A percentile compares a stretch with the other conserved stretches of the same genome.
Conservation (phyloP, 768 basidiomycete genomes). For the Pleurotus sapidus region DNA sequence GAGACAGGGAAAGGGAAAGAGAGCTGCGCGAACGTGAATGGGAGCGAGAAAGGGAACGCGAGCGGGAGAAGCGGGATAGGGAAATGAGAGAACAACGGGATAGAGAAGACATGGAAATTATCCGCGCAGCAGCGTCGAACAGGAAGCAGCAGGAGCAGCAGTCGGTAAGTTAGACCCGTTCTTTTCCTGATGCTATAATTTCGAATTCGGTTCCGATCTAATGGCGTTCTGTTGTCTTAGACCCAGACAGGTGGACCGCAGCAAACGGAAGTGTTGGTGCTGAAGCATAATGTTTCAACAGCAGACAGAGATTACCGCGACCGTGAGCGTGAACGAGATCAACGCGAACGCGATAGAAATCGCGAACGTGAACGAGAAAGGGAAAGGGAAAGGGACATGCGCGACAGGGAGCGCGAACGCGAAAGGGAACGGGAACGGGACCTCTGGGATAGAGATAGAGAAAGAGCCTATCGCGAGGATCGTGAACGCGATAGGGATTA, state of each 20-base stretch:
- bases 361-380: background rate
- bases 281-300: constrained; percentile 7
- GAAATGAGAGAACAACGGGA: constrained; percentile 13
- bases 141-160: constrained; percentile 9
- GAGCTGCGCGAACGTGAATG: constrained; percentile 26
- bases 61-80: constrained; percentile 16
- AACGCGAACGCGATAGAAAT: background rate
- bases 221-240: background rate
- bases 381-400: constrained; percentile 14
- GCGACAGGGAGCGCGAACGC: constrained; percentile 13
- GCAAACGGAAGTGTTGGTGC: constrained; percentile 11
- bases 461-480: background rate
- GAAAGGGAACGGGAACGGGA: constrained; percentile 22
- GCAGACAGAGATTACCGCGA: background rate
- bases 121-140: constrained; percentile 16
- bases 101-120: constrained; percentile 17
- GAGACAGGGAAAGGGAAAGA: constrained; percentile 8
- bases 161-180: constrained; percentile 2
- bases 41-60: constrained; percentile 28
- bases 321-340: background rate
- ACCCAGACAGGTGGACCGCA: constrained; percentile 1
- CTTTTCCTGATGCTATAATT: background rate
- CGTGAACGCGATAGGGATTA: background rate
- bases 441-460: background rate
- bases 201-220: too few relatives aligned